Evolutionary conservation across 2,329 filamentous ascomycete species (phyloP).

Genomic region (Claviceps capensis): DNA sequence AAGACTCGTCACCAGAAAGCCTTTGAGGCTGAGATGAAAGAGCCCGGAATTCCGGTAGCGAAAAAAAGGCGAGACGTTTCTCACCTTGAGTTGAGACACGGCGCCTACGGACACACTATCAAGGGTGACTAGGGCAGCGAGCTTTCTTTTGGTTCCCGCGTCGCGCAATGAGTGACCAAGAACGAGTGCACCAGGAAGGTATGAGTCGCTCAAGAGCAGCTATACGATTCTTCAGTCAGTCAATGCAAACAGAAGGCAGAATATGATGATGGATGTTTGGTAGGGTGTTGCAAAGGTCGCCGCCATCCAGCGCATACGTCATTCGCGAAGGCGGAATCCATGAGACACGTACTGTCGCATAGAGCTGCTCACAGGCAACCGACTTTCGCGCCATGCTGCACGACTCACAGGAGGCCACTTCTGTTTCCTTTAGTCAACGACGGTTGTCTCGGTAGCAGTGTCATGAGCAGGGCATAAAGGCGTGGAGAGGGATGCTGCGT

Average conservation of each 20-base stretch:
- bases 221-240: constrained; percentile 24
- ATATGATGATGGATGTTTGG: background rate
- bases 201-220: constrained; percentile 85
- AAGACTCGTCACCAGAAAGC: background rate
- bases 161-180: constrained; percentile 90
- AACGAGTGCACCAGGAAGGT: constrained; percentile 86
- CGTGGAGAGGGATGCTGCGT: too few relatives aligned
- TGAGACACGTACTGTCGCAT: constrained; percentile 34
- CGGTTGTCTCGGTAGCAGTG: background rate
- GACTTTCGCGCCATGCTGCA: constrained; percentile 1
- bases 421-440: background rate
- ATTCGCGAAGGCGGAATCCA: constrained; percentile 14
- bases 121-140: constrained; percentile 71
- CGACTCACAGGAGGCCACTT: background rate
- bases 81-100: constrained; percentile 64
- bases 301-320: background rate
- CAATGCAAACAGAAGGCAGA: background rate
- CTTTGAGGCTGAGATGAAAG: background rate
- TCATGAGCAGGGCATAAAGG: too few relatives aligned
- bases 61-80: constrained; percentile 7
- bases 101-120: constrained; percentile 65
- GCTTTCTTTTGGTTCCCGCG: constrained; percentile 71
- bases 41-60: background rate
- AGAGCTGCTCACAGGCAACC: constrained; percentile 32
- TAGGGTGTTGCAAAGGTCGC: background rate